Evolutionary conservation across 148 eudicot species (phyloP), one percentile per base, ranked within the genome.

Genomic region (Agrostemma githago): DNA sequence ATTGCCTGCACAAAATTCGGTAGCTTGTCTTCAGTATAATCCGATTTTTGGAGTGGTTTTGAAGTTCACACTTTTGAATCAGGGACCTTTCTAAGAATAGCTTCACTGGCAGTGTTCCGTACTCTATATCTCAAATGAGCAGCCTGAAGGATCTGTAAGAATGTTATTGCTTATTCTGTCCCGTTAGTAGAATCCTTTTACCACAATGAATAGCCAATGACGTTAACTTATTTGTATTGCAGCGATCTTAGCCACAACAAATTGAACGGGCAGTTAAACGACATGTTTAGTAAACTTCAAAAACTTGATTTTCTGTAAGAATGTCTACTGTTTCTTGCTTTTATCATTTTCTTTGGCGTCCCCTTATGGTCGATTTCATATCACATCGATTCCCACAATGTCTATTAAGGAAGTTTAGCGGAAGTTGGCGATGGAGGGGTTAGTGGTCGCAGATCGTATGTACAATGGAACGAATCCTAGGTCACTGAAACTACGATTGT

Each of bases 81-180:
- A 89, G 92, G 70, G 88, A 89, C 85, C 82, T 89, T 72, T 85
- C 90, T 64, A 74, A 78, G 62, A 87, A 85, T 78, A 82, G 64
- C 74, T 84, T 85, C 69, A 76, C 74, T 39, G 90, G 90, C 40
- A 51, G 75, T 46, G 78, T 89, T 69, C 93, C 90, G 11, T 89
- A 82, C 72, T 89, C 93, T 64, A 74, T 89, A 68, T 82, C 90
- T 70, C 86, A 80, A 70, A 85, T 89, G 88, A 81, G 73, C 43
- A 72, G 59, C 70, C 84, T 89, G 39, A 82, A 83, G 70, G 72
- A 78, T 72, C 80, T 89, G 93, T 89, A 80, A 87, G 86, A 51
- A 43, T 77, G 58, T 67, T 77, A 10, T 71, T 15, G 46, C 58
- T 38, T 16, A 54, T 44, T 53, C 56, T 73, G 16, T 63, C 12